phyloP scores from a whole-genome alignment of 192 early-diverging fungal species.

The Dimargaris verticillata region DNA sequence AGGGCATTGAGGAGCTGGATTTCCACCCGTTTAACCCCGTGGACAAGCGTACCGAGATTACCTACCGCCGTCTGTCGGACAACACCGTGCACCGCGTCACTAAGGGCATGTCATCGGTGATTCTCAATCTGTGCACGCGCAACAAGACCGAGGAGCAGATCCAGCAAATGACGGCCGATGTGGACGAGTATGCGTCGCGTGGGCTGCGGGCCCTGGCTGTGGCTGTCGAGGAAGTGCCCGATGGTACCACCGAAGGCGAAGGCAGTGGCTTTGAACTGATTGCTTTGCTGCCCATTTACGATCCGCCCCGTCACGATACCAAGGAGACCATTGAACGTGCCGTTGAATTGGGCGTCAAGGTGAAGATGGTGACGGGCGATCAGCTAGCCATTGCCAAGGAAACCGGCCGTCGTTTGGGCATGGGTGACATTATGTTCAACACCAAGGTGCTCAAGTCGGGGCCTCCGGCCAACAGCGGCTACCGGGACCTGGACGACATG shows the following conservation, averaged over 20 bases:
- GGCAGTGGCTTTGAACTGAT: slow-evolving; percentile 51
- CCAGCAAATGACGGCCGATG: slow-evolving; percentile 41
- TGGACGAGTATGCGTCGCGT: slow-evolving; percentile 47
- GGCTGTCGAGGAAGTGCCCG: slow-evolving; percentile 47
- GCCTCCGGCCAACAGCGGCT: slow-evolving; percentile 39
- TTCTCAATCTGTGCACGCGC: slow-evolving; percentile 52
- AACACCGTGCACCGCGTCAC: slow-evolving; percentile 47
- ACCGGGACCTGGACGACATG: slow-evolving; percentile 36
- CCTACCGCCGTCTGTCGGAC: slow-evolving; percentile 44
- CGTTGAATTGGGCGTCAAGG: slow-evolving; percentile 54
- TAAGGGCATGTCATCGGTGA: slow-evolving; percentile 61
- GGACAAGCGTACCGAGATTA: slow-evolving; percentile 59
- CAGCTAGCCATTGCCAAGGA: slow-evolving; percentile 80
- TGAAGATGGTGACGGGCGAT: slow-evolving; percentile 95
- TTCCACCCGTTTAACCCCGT: slow-evolving; percentile 62
- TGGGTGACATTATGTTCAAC: slow-evolving; percentile 59
- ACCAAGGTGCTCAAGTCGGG: slow-evolving; percentile 43
- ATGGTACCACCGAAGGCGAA: slow-evolving; percentile 34
- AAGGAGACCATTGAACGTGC: slow-evolving; percentile 65
- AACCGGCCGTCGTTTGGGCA: slow-evolving; percentile 44
- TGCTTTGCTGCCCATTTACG: slow-evolving; percentile 57
- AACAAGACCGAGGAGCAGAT: slow-evolving; percentile 45
- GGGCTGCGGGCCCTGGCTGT: slow-evolving; percentile 61
- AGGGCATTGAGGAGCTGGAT: slow-evolving; percentile 45
- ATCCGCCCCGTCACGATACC: slow-evolving; percentile 62